Evolutionary conservation across 202 grass and related monocot genomes (phyloP), one percentile per base, ranked within the genome.

Genomic region (Carex arenaria): DNA sequence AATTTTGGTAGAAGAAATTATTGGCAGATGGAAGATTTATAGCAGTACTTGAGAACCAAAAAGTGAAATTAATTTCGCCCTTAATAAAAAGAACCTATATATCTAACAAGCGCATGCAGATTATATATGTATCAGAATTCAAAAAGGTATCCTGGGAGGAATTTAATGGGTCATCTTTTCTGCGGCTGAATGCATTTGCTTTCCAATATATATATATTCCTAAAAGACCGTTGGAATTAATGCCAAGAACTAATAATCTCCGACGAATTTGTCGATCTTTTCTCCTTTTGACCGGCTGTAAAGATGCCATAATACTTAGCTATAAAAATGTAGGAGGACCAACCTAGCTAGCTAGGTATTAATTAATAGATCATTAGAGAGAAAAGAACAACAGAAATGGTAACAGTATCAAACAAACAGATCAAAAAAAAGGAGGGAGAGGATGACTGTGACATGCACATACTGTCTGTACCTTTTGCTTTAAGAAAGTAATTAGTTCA

Each of bases 381-480:
- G 79, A 47, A 67, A 51, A 31, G 12, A 67, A 18, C 61, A 82
- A 82, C 15, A 52, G 42, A 82, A 45, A 61, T 76, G 51, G 72
- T 31, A 82, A 42, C 36, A 80, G 79, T 82, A 82, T 64, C 79
- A 45, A 80, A 81, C 19, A 62, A 56, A 40, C 4, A 40, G 4
- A 40, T 4, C 4, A 38, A 40, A 6, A 40, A 36, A 52, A 65
- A 66, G 64, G 64, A 67, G 43, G 7, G 38, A 64, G 63, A 40
- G 63, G 64, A 32, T 82, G 80, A 82, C 80, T 82, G 62, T 69
- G 80, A 82, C 80, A 34, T 53, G 64, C 80, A 82, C 62, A 52
- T 56, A 82, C 64, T 82, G 80, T 82, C 42, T 17, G 17, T 7
- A 22, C 63, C 62, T 82, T 82, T 82, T 67, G 80, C 80, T 82